phyloP scores from a whole-genome alignment of 2,329 filamentous ascomycete genomes.

The Apiospora koreana region DNA sequence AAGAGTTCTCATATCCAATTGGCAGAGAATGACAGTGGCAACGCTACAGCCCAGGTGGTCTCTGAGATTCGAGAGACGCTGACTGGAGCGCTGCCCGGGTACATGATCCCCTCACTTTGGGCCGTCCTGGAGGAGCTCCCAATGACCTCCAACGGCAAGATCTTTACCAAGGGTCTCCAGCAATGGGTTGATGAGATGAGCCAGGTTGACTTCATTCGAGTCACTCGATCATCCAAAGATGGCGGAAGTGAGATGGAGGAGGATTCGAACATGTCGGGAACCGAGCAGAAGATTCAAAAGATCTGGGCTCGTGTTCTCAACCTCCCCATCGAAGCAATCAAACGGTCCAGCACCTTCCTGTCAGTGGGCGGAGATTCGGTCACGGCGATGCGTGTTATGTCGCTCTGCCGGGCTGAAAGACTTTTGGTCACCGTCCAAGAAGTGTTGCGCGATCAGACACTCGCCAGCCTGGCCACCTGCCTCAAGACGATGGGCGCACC shows the following conservation, averaged over 20 bases:
- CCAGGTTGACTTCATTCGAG: slow-evolving; percentile 7
- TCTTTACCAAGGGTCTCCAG: slow-evolving; percentile 13
- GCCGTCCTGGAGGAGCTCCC: slow-evolving; percentile 12
- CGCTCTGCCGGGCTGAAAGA: neutral
- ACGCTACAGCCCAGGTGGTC: neutral
- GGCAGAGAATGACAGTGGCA: too few relatives aligned
- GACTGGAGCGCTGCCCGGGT: neutral
- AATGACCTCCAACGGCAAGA: slow-evolving; percentile 11
- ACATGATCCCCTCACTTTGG: slow-evolving; percentile 15
- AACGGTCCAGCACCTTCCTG: neutral
- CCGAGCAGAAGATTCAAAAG: neutral
- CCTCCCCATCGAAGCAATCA: neutral
- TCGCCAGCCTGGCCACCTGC: slow-evolving; percentile 11
- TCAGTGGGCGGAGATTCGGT: neutral
- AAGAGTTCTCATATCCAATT: neutral
- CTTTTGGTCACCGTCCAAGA: slow-evolving; percentile 13
- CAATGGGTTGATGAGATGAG: slow-evolving; percentile 14
- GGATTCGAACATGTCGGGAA: neutral
- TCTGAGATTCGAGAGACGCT: slow-evolving; percentile 5
- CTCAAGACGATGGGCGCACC: neutral
- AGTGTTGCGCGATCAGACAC: slow-evolving; percentile 11
- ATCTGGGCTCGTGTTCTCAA: neutral
- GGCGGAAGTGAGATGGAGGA: neutral
- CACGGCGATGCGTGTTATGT: neutral
- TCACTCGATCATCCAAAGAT: neutral